Evolutionary conservation across 208 protist genomes (phyloP).

Genomic region (Leishmania arabica): DNA sequence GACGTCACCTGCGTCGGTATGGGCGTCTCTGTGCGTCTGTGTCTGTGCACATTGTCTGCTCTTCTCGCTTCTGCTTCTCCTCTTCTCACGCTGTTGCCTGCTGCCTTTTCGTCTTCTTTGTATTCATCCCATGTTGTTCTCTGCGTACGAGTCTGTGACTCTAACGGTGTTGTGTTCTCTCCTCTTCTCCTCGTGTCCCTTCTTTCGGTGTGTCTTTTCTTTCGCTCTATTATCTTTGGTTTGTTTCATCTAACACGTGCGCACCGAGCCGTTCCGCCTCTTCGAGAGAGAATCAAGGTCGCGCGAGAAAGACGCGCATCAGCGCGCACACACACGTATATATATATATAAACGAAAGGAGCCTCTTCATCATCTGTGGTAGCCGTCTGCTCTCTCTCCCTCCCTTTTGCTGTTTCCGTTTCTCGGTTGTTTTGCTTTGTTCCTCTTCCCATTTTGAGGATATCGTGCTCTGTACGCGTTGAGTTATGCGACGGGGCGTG

Average conservation of each 20-base stretch:
- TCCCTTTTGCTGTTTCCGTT: neutral
- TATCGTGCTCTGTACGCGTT: neutral
- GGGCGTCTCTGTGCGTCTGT: neutral
- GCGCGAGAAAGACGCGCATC: neutral
- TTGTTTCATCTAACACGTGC: neutral
- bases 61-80: neutral
- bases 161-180: neutral
- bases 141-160: neutral
- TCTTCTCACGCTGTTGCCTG: neutral
- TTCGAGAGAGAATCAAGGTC: neutral
- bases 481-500: neutral
- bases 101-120: neutral
- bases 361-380: neutral
- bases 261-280: neutral
- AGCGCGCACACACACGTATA: neutral
- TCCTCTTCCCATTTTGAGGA: neutral
- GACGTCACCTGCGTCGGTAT: neutral
- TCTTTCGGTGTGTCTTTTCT: neutral
- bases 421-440: neutral
- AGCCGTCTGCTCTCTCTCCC: neutral
- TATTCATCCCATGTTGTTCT: neutral
- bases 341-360: neutral
- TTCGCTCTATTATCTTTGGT: neutral
- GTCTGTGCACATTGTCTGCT: neutral
- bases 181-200: too few species aligned